phyloP scores from a whole-genome alignment of 139 green algal genomes.

The Zygnema circumcarinatum region DNA sequence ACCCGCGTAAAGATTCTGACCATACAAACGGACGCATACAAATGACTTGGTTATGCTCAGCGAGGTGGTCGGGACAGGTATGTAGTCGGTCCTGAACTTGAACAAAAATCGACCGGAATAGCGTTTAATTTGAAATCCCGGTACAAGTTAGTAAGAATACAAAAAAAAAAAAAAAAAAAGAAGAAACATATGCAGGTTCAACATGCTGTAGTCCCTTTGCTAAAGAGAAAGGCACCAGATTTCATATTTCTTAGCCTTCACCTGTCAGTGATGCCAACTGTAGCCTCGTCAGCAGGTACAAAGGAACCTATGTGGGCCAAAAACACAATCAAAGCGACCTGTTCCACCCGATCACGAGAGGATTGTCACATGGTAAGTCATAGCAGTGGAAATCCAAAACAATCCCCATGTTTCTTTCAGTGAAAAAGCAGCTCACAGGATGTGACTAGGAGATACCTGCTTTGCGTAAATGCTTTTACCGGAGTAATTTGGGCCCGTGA shows the following conservation, averaged over 20 bases:
- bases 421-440: neutral
- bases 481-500: conserved; percentile 65
- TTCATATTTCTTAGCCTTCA: no score
- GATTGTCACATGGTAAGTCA: neutral
- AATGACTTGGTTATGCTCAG: neutral
- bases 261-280: conserved; percentile 82
- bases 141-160: no score
- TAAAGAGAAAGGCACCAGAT: no score
- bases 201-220: no score
- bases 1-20: conserved; percentile 60
- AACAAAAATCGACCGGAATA: neutral
- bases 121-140: neutral
- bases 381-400: neutral
- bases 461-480: conserved; percentile 66
- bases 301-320: conserved; percentile 77
- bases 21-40: neutral
- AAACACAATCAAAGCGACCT: conserved; percentile 90
- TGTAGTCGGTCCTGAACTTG: neutral
- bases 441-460: conserved; percentile 23
- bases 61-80: neutral
- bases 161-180: no score
- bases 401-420: neutral
- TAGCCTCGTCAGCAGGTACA: conserved; percentile 67
- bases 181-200: no score
- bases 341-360: conserved; percentile 20